Conservation (phyloP, 768 basidiomycete species). For the Leccinum obscurum region DNA sequence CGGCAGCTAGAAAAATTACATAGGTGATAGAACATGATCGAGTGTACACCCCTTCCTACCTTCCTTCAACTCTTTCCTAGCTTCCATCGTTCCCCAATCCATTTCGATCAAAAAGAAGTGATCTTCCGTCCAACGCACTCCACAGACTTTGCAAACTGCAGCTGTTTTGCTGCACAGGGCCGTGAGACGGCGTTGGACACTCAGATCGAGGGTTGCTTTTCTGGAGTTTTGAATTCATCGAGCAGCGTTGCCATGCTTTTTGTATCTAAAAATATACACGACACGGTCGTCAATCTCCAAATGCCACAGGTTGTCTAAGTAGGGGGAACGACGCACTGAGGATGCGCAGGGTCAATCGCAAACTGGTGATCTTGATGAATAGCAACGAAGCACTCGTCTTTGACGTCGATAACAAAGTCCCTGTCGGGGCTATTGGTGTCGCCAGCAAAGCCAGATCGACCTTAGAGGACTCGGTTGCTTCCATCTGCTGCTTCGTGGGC, state of each 20-base stretch:
- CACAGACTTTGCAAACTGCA: constrained; percentile 38
- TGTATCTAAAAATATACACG: constrained; percentile 57
- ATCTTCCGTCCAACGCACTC: constrained; percentile 88
- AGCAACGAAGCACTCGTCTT: constrained; percentile 84
- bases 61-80: constrained; percentile 14
- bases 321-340: constrained; percentile 62
- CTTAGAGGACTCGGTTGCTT: constrained; percentile 27
- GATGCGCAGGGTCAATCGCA: constrained; percentile 94
- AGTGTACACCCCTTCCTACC: background rate
- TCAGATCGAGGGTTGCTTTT: constrained; percentile 30
- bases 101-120: constrained; percentile 22
- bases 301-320: background rate
- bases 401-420: constrained; percentile 80
- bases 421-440: constrained; percentile 52
- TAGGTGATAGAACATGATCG: too few species aligned
- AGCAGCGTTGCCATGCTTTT: constrained; percentile 82
- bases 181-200: constrained; percentile 12
- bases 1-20: too few species aligned
- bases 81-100: constrained; percentile 45
- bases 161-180: too few species aligned
- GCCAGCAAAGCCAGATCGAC: constrained; percentile 68
- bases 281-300: background rate
- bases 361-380: constrained; percentile 89
- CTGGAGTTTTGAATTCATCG: constrained; percentile 75
- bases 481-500: constrained; percentile 21